Evolutionary conservation across 2,329 filamentous ascomycete species (phyloP).

Genomic region (Hypoxylon sp.): DNA sequence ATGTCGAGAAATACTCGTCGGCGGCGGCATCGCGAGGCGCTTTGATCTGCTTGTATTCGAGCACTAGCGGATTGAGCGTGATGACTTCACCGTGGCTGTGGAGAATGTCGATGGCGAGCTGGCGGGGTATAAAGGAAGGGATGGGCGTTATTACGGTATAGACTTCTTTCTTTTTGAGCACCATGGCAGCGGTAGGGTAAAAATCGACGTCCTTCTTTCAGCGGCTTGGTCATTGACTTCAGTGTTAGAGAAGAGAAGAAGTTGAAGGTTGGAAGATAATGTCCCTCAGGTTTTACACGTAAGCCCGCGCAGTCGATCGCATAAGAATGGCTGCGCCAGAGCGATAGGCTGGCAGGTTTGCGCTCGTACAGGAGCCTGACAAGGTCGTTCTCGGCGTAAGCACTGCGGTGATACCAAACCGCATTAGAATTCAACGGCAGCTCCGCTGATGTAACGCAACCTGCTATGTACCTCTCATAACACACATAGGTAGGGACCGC

Average conservation of each 20-base stretch:
- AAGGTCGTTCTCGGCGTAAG: constrained; percentile 33
- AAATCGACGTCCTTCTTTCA: constrained; percentile 11
- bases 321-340: constrained; percentile 35
- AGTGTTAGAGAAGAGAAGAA: constrained; percentile 23
- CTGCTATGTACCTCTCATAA: not conserved
- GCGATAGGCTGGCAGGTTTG: constrained; percentile 32
- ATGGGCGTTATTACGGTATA: constrained; percentile 80
- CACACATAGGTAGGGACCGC: not conserved
- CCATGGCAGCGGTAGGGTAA: constrained; percentile 52
- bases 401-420: constrained; percentile 32
- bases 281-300: constrained; percentile 37
- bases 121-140: constrained; percentile 77
- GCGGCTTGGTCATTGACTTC: constrained; percentile 17
- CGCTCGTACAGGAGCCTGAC: constrained; percentile 33
- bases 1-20: constrained; percentile 80
- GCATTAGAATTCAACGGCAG: constrained; percentile 30
- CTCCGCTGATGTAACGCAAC: constrained; percentile 31
- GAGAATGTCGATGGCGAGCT: constrained; percentile 80
- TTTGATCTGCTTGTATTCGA: constrained; percentile 73
- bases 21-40: constrained; percentile 77
- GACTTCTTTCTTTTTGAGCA: constrained; percentile 74
- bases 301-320: constrained; percentile 36
- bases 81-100: constrained; percentile 80
- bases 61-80: constrained; percentile 78
- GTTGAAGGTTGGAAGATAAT: constrained; percentile 26